phyloP scores from a whole-genome alignment of 805 yeast genomes.

The Candida wancherniae region DNA sequence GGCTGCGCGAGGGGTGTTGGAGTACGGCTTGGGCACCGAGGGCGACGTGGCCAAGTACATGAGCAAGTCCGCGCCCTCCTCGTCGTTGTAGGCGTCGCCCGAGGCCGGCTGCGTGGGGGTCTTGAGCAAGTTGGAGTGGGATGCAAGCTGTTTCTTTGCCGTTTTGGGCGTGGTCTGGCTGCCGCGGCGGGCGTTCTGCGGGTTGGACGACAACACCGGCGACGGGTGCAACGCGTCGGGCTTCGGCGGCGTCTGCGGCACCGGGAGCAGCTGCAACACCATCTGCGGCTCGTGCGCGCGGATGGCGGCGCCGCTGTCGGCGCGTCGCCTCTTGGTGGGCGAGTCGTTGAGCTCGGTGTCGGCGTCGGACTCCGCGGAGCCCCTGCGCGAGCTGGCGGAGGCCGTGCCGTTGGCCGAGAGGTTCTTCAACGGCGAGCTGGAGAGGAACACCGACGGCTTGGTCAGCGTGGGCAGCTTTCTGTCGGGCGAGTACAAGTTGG shows the following conservation, averaged over 20 bases:
- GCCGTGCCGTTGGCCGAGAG: slow-evolving; percentile 4
- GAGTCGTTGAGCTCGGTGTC: slow-evolving; percentile 21
- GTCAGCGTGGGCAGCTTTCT: slow-evolving; percentile 39
- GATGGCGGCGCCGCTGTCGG: slow-evolving; percentile 14
- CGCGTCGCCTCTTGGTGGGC: slow-evolving; percentile 27
- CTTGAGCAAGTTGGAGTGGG: slow-evolving; percentile 16
- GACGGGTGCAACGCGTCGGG: slow-evolving; percentile 23
- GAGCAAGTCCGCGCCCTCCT: slow-evolving; percentile 77
- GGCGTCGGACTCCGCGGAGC: slow-evolving; percentile 9
- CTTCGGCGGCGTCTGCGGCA: slow-evolving; percentile 26
- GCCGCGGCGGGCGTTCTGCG: slow-evolving; percentile 3
- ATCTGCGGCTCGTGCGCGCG: slow-evolving; percentile 18
- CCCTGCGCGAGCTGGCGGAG: slow-evolving; percentile 5
- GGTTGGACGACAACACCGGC: slow-evolving; percentile 20
- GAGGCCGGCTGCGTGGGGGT: slow-evolving; percentile 36
- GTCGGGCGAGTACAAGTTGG: slow-evolving; percentile 35
- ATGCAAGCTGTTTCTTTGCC: slow-evolving; percentile 20
- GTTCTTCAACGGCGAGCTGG: slow-evolving; percentile 33
- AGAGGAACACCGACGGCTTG: slow-evolving; percentile 29
- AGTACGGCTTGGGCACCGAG: slow-evolving; percentile 48
- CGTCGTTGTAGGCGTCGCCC: slow-evolving; percentile 28
- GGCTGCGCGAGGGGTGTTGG: slow-evolving; percentile 27
- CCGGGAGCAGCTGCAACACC: slow-evolving; percentile 28
- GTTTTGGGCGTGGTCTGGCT: slow-evolving; percentile 28
- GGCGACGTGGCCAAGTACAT: slow-evolving; percentile 85